Conservation (phyloP, 2,329 filamentous ascomycete genomes). For the Aspergillus sclerotialis region DNA sequence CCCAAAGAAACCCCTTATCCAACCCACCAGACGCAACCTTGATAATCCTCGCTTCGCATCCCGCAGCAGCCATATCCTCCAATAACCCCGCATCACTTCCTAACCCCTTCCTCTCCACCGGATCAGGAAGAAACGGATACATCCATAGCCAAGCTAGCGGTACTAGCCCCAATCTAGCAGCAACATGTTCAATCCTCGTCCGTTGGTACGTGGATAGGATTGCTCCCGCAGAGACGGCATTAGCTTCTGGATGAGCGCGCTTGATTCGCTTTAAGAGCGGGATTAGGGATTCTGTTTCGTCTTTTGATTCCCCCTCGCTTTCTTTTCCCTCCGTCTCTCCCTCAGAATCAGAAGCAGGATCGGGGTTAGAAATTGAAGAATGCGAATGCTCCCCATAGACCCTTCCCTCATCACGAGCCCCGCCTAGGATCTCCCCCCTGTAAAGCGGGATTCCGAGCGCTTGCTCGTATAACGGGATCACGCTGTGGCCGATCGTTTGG, state of each 20-base stretch:
- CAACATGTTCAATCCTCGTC: conserved; percentile 89
- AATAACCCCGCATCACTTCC: conserved; percentile 48
- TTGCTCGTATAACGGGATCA: conserved; percentile 76
- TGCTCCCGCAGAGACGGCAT: conserved; percentile 83
- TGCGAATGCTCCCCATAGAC: conserved; percentile 56
- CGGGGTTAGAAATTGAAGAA: too few species aligned
- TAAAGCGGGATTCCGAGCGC: conserved; percentile 80
- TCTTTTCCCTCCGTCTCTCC: conserved; percentile 4
- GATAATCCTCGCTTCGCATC: conserved; percentile 82
- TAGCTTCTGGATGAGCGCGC: conserved; percentile 65
- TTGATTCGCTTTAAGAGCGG: conserved; percentile 65
- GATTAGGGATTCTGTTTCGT: conserved; percentile 86
- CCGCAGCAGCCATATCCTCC: conserved; percentile 69
- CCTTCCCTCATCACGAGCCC: conserved; percentile 61
- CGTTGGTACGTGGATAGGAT: conserved; percentile 95
- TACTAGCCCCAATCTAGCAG: conserved; percentile 70
- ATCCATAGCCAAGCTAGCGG: conserved; percentile 91
- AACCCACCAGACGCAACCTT: conserved; percentile 91
- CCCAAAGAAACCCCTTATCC: conserved; percentile 73
- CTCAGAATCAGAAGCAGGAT: conserved; percentile 9
- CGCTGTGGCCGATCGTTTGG: conserved; percentile 85
- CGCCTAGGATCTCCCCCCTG: conserved; percentile 67
- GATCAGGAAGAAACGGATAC: conserved; percentile 64
- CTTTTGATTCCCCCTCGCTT: conserved; percentile 33
- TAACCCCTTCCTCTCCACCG: conserved; percentile 18